Evolutionary conservation across 805 yeast genomes (phyloP), one percentile per base, ranked within the genome.

Genomic region (Metschnikowia hibisci): DNA sequence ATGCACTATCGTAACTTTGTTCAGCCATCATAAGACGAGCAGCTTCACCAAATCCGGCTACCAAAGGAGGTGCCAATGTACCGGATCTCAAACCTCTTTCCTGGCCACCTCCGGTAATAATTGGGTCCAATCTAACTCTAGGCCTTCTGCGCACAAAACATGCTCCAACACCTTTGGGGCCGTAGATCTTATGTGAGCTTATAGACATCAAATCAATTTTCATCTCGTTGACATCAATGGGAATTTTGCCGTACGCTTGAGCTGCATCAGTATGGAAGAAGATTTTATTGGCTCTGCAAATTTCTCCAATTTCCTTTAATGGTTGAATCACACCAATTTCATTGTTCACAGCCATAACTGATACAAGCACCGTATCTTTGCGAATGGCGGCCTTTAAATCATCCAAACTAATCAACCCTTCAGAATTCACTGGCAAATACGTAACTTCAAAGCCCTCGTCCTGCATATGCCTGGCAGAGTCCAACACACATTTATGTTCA

Each of bases 241-340:
- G 87, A 44, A 93, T 80, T 67, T 93, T 93, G 48, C 99, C 99
- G 61, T 82, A 87, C 3, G 96, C 98, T 69, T 93, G 99, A 12
- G 99, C 99, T 44, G 86, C 95, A 62, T 93, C 99, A 9, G 98
- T 84, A 69, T 93, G 99, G 83, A 93, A 93, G 60, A 90, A 93
- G 32, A 93, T 84, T 71, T 93, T 93, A 62, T 87, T 74, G 54
- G 81, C 77, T 52, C 90, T 78, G 69, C 99, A 93, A 44, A 93
- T 73, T 43, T 73, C 67, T 37, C 99, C 99, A 56, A 93, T 93
- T 64, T 89, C 96, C 58, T 87, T 93, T 45, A 93, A 71, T 9
- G 98, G 98, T 73, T 93, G 99, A 59, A 89, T 80, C 33, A 93
- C 98, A 44, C 99, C 99, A 56, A 93, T 93, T 73, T 93, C 99